phyloP scores from a whole-genome alignment of 441 rosid genomes.

The Melastoma candidum region DNA sequence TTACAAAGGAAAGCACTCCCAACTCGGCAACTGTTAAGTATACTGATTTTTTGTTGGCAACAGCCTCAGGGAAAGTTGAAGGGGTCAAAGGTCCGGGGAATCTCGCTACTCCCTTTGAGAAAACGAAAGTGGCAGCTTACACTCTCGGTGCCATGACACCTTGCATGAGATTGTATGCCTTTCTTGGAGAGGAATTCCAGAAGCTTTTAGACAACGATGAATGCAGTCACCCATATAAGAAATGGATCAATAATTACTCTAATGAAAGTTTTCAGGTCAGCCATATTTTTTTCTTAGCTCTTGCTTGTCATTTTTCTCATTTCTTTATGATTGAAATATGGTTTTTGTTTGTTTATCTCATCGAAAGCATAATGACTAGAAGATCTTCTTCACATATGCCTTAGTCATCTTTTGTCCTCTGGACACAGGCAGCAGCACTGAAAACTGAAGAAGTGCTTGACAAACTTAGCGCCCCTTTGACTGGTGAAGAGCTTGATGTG shows the following conservation, averaged over 20 bases:
- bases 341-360: slow-evolving; percentile 17
- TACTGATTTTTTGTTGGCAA: slow-evolving; percentile 81
- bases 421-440: slow-evolving; percentile 2
- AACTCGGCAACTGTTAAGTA: slow-evolving; percentile 67
- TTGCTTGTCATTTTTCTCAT: background rate
- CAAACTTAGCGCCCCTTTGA: slow-evolving; percentile 84
- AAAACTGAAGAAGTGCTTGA: slow-evolving; percentile 20
- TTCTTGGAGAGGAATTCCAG: slow-evolving; percentile 60
- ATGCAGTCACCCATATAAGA: slow-evolving; percentile 59
- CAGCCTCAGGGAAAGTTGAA: slow-evolving; percentile 91
- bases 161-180: slow-evolving; percentile 86
- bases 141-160: slow-evolving; percentile 90
- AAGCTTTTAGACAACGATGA: slow-evolving; percentile 34
- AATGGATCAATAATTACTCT: slow-evolving; percentile 76
- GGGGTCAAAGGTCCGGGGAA: slow-evolving; percentile 84
- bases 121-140: slow-evolving; percentile 90
- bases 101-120: slow-evolving; percentile 90
- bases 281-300: slow-evolving; percentile 6
- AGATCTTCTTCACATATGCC: slow-evolving; percentile 19
- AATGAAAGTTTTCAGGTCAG: slow-evolving; percentile 69
- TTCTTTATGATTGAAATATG: slow-evolving; percentile 8
- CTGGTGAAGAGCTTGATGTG: slow-evolving; percentile 88
- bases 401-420: slow-evolving; percentile 14
- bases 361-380: slow-evolving; percentile 19
- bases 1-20: slow-evolving; percentile 34